These are phyloP conservation scores for Sporothrix pallida DNA, from an alignment of 2,329 filamentous ascomycete genomes.

Conservation along the genomic window DNA sequence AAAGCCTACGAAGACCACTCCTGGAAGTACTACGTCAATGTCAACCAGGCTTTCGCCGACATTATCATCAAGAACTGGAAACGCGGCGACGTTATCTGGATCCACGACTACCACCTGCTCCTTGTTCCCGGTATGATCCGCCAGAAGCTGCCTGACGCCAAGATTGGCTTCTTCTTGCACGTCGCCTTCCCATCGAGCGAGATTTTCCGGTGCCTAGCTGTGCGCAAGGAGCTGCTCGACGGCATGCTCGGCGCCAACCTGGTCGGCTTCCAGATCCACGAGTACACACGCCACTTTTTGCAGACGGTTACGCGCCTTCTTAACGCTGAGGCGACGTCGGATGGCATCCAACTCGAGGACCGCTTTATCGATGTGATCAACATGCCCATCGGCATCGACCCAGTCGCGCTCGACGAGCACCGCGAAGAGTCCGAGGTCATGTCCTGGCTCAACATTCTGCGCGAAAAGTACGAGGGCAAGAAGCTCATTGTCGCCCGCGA, in stretches of 20 bases:
- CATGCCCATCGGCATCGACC: slow-evolving; percentile 90
- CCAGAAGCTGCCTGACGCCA: slow-evolving; percentile 86
- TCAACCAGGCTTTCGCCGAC: slow-evolving; percentile 93
- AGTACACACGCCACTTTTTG: slow-evolving; percentile 92
- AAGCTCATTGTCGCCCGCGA: slow-evolving; percentile 90
- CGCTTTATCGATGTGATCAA: slow-evolving; percentile 89
- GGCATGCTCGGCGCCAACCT: slow-evolving; percentile 93
- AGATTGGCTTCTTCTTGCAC: slow-evolving; percentile 96
- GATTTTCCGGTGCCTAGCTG: slow-evolving; percentile 89
- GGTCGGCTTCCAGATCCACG: slow-evolving; percentile 89
- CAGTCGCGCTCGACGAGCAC: slow-evolving; percentile 72
- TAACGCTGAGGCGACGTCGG: slow-evolving; percentile 84
- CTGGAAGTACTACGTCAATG: slow-evolving; percentile 90
- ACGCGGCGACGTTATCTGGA: slow-evolving; percentile 88
- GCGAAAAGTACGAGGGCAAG: slow-evolving; percentile 85
- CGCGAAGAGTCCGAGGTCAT: slow-evolving; percentile 74
- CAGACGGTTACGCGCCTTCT: slow-evolving; percentile 93
- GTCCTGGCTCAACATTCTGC: slow-evolving; percentile 79
- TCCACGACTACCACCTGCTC: slow-evolving; percentile 93
- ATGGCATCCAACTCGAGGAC: slow-evolving; percentile 89
- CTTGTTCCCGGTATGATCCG: slow-evolving; percentile 89
- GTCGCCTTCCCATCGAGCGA: slow-evolving; percentile 95
- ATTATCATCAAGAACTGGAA: slow-evolving; percentile 92
- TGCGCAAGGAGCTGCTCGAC: slow-evolving; percentile 83
- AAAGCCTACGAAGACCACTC: slow-evolving; percentile 98